These are phyloP conservation scores for Musa itinerans DNA, from an alignment of 176 grass and related monocot genomes.

Conservation along the genomic window DNA sequence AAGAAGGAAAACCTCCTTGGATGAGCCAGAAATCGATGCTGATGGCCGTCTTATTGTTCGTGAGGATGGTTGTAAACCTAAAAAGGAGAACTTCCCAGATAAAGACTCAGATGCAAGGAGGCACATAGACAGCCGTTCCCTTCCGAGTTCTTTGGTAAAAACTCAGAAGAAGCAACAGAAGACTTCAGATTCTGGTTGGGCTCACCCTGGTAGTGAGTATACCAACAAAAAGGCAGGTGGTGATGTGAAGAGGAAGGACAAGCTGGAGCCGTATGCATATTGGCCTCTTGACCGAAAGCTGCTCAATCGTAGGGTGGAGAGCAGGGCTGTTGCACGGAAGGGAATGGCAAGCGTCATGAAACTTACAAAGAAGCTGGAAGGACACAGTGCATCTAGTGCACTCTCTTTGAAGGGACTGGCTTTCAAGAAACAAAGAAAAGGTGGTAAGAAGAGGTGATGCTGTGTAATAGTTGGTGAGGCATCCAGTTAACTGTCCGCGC, in stretches of 20 bases:
- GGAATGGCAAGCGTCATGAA: constrained; percentile 88
- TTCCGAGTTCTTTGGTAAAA: constrained; percentile 7
- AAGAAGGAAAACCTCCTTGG: constrained; percentile 31
- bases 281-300: constrained; percentile 89
- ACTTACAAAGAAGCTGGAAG: constrained; percentile 67
- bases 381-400: constrained; percentile 48
- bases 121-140: constrained; percentile 27
- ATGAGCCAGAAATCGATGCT: constrained; percentile 60
- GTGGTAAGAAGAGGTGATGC: constrained; percentile 1
- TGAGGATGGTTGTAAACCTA: constrained; percentile 37
- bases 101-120: constrained; percentile 37
- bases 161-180: constrained; percentile 45
- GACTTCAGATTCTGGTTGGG: constrained; percentile 54
- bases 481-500: no score
- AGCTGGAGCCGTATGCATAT: constrained; percentile 91
- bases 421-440: constrained; percentile 34
- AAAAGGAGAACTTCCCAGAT: constrained; percentile 42
- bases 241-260: constrained; percentile 80
- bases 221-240: constrained; percentile 72
- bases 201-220: constrained; percentile 78
- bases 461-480: no score
- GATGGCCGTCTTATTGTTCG: constrained; percentile 78
- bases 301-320: constrained; percentile 66
- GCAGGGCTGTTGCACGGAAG: constrained; percentile 65
- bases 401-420: constrained; percentile 30